Evolutionary conservation across 306 rosid species (phyloP), one percentile per base, ranked within the genome.

Genomic region (Vicia sativa): DNA sequence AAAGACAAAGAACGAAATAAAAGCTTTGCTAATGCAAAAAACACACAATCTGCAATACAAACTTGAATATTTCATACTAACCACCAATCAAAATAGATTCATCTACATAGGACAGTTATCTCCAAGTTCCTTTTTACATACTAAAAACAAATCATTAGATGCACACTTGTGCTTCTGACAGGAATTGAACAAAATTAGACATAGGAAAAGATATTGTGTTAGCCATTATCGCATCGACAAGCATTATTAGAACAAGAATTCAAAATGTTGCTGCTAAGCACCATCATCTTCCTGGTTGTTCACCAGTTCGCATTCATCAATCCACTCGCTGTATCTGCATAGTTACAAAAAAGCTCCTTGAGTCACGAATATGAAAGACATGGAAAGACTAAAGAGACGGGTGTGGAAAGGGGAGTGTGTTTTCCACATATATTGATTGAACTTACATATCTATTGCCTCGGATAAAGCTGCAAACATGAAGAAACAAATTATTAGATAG

Each of bases 241-340:
- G n/a, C n/a, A n/a, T 7, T 29, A 29, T 4, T 29, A 29, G 35
- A 29, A 31, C 37, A 34, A 34, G 38, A 9, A 34, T 34, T 34
- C 9, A 6, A 7, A 34, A 6, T 7, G 38, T 34, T 1, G 2
- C 9, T 6, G 31, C 75, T 86, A 80, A n/a, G 87, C 82, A 56
- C 84, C 96, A 25, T 86, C 92, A 52, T 92, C 96, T 46, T 89
- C 98, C 55, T 49, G 62, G 70, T 28, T 86, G 87, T 92, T 92
- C 42, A 92, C 98, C 55, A 88, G 83, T 65, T 89, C 96, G 1
- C 98, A 92, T 83, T 92, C 98, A 18, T 92, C 98, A 41, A 92
- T 92, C 98, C 98, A 89, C 81, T 92, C 98, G 0, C 92, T 92
- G 74, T 89, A 92, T 89, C 96, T 92, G 84, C 68, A 81, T 10